phyloP scores from a whole-genome alignment of 805 yeast genomes.

The Metschnikowia hibisci region DNA sequence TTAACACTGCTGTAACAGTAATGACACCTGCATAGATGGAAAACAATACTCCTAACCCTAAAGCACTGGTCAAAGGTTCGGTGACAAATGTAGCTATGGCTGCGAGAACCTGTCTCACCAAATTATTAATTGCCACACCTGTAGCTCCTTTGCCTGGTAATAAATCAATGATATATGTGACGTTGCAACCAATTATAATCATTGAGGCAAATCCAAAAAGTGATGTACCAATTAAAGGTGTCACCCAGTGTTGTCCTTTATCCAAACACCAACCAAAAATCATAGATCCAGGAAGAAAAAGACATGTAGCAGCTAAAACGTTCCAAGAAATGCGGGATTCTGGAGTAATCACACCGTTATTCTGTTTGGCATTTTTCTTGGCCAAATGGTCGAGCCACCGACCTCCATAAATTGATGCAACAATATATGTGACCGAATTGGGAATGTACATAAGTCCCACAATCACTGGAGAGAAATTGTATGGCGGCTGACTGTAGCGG shows the following conservation, averaged over 20 bases:
- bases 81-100: conserved; percentile 72
- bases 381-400: conserved; percentile 68
- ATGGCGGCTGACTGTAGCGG: conserved; percentile 60
- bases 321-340: conserved; percentile 79
- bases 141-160: conserved; percentile 88
- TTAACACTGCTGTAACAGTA: conserved; percentile 36
- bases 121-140: conserved; percentile 79
- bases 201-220: conserved; percentile 78
- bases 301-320: conserved; percentile 57
- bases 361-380: conserved; percentile 45
- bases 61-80: conserved; percentile 62
- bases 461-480: conserved; percentile 59
- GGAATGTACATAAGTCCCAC: conserved; percentile 80
- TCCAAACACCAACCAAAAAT: conserved; percentile 83
- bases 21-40: conserved; percentile 62
- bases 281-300: conserved; percentile 61
- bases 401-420: conserved; percentile 80
- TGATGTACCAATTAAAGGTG: conserved; percentile 79
- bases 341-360: conserved; percentile 66
- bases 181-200: conserved; percentile 78
- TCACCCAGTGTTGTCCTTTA: conserved; percentile 64
- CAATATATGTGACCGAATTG: conserved; percentile 70
- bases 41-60: conserved; percentile 69
- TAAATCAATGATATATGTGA: conserved; percentile 78
- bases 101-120: conserved; percentile 68